Percentiles rank a stretch among this genome's conserved stretches.
These are phyloP conservation scores for Astrocystis sublimbata DNA, from an alignment of 495 filamentous ascomycete species.

Conservation along the genomic window DNA sequence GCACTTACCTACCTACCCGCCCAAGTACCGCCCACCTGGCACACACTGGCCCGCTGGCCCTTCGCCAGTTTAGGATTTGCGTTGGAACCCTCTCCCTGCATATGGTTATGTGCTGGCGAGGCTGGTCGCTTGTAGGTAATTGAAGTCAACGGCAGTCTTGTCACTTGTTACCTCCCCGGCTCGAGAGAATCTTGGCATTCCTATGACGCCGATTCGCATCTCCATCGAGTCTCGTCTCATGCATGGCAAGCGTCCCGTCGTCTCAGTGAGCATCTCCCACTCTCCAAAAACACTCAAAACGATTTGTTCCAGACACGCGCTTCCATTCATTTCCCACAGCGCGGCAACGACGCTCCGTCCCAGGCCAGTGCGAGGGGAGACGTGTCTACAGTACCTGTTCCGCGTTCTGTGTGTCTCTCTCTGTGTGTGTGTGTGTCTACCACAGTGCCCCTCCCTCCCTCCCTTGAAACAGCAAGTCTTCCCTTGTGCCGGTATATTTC, in stretches of 20 bases:
- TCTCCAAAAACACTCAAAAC: slow-evolving; percentile 4
- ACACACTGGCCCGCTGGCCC: no score
- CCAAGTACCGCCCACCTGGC: no score
- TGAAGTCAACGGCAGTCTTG: no score
- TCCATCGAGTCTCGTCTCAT: slow-evolving; percentile 4
- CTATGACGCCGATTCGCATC: slow-evolving; percentile 7
- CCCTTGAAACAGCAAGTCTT: slow-evolving; percentile 1
- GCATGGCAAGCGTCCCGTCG: background rate
- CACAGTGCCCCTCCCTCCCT: no score
- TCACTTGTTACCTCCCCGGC: background rate
- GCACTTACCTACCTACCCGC: no score
- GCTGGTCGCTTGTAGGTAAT: no score
- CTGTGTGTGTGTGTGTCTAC: no score
- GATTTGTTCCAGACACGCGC: slow-evolving; percentile 1
- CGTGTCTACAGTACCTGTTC: slow-evolving; percentile 16
- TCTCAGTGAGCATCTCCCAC: slow-evolving; percentile 12
- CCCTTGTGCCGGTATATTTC: slow-evolving; percentile 30
- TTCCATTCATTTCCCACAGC: slow-evolving; percentile 11
- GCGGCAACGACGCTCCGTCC: background rate
- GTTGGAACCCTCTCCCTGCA: no score
- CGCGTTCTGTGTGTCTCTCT: no score
- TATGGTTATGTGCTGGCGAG: no score
- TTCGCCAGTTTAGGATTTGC: no score
- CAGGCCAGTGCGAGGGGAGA: slow-evolving; percentile 4
- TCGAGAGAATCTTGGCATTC: background rate